Percentiles rank a stretch among this genome's conserved stretches.
These are phyloP conservation scores for Euphorbia schlechtendalii DNA, from an alignment of 441 rosid species.

Conservation along the genomic window DNA sequence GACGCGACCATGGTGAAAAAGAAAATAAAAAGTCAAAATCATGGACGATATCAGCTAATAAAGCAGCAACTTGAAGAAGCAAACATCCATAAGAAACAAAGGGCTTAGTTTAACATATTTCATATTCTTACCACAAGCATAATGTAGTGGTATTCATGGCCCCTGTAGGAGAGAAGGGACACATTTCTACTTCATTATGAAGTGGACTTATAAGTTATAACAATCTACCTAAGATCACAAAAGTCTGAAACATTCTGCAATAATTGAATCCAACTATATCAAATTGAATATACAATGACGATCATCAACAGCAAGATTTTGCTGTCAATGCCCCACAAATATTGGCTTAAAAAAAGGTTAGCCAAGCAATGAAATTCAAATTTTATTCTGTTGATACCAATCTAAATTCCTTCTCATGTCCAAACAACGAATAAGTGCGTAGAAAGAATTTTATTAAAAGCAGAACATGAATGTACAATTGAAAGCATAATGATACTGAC, in stretches of 20 bases:
- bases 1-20: too few relatives aligned
- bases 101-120: background rate
- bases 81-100: background rate
- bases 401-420: too few relatives aligned
- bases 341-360: too few relatives aligned
- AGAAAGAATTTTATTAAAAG: background rate
- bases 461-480: too few relatives aligned
- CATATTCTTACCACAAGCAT: background rate
- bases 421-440: background rate
- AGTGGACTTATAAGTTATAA: background rate
- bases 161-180: background rate
- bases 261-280: background rate
- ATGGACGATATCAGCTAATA: background rate
- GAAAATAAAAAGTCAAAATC: background rate
- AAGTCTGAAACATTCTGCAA: background rate
- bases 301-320: too few relatives aligned
- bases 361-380: too few relatives aligned
- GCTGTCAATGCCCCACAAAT: too few relatives aligned
- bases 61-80: too few relatives aligned
- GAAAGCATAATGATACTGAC: slow-evolving; percentile 25
- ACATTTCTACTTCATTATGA: background rate
- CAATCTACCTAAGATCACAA: background rate
- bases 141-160: too few relatives aligned
- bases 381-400: too few relatives aligned
- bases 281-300: background rate